A percentile compares a stretch with the other conserved stretches of the same genome.
Conservation (phyloP, 2,329 filamentous ascomycete genomes). For the Exophiala calicioides region DNA sequence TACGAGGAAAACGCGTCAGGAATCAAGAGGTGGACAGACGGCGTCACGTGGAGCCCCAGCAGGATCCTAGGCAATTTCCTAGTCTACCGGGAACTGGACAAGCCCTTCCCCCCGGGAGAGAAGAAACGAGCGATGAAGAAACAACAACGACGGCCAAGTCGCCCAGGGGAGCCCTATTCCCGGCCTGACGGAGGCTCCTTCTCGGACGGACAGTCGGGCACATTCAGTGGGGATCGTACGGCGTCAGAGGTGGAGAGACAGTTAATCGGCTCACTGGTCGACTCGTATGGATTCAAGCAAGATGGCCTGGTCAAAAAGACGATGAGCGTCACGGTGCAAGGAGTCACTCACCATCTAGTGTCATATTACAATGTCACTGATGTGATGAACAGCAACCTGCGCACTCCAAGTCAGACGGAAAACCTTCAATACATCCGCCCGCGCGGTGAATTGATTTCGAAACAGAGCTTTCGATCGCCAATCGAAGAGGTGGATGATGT, state of each 20-base stretch:
- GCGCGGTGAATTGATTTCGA: constrained; percentile 59
- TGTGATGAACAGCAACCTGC: constrained; percentile 63
- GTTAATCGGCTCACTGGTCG: constrained; percentile 80
- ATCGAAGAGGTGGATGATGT: constrained; percentile 61
- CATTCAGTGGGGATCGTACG: constrained; percentile 41
- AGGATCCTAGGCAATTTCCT: constrained; percentile 82
- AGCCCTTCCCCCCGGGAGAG: constrained; percentile 76
- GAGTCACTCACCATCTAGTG: constrained; percentile 79
- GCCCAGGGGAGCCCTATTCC: constrained; percentile 57
- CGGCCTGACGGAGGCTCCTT: constrained; percentile 38
- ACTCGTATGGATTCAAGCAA: constrained; percentile 84
- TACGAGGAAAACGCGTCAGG: constrained; percentile 89
- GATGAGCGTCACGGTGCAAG: constrained; percentile 74
- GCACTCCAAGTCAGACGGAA: constrained; percentile 59
- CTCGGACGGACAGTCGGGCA: constrained; percentile 38
- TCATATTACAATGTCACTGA: constrained; percentile 86
- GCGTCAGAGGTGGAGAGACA: constrained; percentile 55
- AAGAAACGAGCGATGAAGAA: constrained; percentile 83
- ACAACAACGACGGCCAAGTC: constrained; percentile 52
- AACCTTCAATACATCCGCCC: constrained; percentile 55
- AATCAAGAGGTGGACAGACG: constrained; percentile 94
- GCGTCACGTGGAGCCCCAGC: constrained; percentile 86
- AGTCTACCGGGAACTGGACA: constrained; percentile 78
- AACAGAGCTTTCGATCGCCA: constrained; percentile 67
- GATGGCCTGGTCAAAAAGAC: constrained; percentile 89